These are phyloP conservation scores for Ophiorrhiza pumila DNA, from an alignment of 257 asterid genomes.

Conservation along the genomic window DNA sequence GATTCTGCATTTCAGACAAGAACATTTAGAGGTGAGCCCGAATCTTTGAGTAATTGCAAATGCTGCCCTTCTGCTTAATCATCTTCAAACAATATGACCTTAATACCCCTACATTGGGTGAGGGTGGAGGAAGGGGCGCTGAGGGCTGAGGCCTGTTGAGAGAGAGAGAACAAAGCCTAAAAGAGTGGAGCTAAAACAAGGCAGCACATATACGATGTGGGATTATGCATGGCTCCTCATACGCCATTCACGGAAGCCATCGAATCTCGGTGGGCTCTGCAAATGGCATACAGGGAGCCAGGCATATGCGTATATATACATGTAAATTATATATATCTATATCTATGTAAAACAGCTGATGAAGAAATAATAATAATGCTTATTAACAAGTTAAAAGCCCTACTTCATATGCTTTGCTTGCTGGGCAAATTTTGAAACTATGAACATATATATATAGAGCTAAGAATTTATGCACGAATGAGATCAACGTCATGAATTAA, in stretches of 20 bases:
- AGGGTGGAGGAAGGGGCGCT: too few species aligned
- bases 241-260: constrained; percentile 96
- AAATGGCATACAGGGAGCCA: constrained; percentile 99
- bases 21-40: constrained; percentile 11
- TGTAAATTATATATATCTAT: not conserved
- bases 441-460: not conserved
- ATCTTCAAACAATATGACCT: not conserved
- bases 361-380: too few species aligned
- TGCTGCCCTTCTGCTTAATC: constrained; percentile 12
- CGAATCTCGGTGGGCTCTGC: constrained; percentile 70
- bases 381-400: too few species aligned
- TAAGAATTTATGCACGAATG: too few species aligned
- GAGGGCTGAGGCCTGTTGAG: too few species aligned
- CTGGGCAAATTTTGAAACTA: not conserved
- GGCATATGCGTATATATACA: constrained; percentile 59
- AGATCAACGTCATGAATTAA: too few species aligned
- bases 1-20: constrained; percentile 15
- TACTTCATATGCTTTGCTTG: too few species aligned
- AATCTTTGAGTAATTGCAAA: not conserved
- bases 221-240: constrained; percentile 99
- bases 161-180: not conserved
- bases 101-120: not conserved
- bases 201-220: constrained; percentile 18
- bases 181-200: not conserved
- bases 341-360: not conserved